phyloP scores from a whole-genome alignment of 805 yeast species.

The Cyberlindnera mrakii region DNA sequence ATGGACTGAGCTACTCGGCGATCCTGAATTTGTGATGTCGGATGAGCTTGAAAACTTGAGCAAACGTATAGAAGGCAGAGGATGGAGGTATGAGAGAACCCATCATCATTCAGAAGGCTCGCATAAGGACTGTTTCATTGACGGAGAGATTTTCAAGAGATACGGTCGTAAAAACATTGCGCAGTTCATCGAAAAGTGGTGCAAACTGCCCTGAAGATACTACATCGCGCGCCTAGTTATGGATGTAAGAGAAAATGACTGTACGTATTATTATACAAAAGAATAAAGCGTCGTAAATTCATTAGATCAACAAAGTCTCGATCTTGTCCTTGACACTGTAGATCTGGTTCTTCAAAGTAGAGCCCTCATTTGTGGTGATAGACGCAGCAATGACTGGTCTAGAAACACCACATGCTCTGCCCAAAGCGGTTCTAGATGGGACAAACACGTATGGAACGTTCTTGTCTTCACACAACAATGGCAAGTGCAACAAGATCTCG shows the following conservation, averaged over 20 bases:
- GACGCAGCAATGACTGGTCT: constrained; percentile 99
- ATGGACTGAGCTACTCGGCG: too few relatives aligned
- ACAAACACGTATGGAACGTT: constrained; percentile 99
- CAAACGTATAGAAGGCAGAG: too few relatives aligned
- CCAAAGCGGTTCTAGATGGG: constrained; percentile 96
- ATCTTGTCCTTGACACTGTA: constrained; percentile 98
- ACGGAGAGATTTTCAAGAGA: constrained; percentile 14
- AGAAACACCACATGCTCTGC: constrained; percentile 99
- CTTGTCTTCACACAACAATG: constrained; percentile 97
- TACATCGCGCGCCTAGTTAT: too few relatives aligned
- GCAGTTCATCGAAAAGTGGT: constrained; percentile 4
- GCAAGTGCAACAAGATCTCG: constrained; percentile 95
- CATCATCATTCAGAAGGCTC: too few relatives aligned
- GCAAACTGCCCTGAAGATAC: constrained; percentile 4
- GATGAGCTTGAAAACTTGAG: neutral
- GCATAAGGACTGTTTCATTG: constrained; percentile 5
- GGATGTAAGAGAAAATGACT: neutral
- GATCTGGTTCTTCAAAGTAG: constrained; percentile 95
- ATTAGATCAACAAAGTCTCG: constrained; percentile 89
- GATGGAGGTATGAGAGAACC: too few relatives aligned
- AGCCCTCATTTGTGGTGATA: constrained; percentile 96
- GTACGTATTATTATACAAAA: constrained; percentile 1
- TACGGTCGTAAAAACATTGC: constrained; percentile 4
- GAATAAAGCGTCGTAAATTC: constrained; percentile 8
- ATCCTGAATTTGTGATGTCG: neutral